phyloP scores from a whole-genome alignment of 2,329 filamentous ascomycete genomes.

The Acrocalymma vagum region DNA sequence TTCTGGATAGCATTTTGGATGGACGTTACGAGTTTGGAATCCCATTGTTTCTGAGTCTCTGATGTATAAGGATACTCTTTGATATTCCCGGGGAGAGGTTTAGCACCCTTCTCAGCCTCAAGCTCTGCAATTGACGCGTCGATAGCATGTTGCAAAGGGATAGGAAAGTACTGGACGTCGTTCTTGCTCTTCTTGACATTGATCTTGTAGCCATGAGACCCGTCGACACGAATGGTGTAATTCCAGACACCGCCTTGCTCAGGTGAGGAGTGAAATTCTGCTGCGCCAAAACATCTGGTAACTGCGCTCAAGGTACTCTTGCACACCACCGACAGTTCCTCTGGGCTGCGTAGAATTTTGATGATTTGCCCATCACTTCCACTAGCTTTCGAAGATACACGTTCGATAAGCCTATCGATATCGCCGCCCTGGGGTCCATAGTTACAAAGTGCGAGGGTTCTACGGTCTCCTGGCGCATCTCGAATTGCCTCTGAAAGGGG shows the following conservation, averaged over 20 bases:
- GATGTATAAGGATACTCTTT: conserved; percentile 79
- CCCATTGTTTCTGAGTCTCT: conserved; percentile 70
- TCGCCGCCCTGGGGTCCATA: conserved; percentile 71
- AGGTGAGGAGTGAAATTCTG: conserved; percentile 78
- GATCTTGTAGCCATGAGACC: conserved; percentile 70
- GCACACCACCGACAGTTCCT: conserved; percentile 67
- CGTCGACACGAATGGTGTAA: conserved; percentile 81
- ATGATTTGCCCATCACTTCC: conserved; percentile 63
- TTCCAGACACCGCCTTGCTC: conserved; percentile 77
- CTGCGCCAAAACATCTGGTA: conserved; percentile 75
- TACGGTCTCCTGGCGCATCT: conserved; percentile 62
- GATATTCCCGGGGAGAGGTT: conserved; percentile 45
- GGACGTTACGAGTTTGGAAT: conserved; percentile 67
- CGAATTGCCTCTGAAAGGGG: conserved; percentile 69
- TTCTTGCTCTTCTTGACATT: conserved; percentile 70
- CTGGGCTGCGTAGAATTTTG: conserved; percentile 59
- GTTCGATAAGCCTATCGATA: conserved; percentile 73
- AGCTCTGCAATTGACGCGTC: conserved; percentile 73
- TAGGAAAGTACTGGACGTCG: conserved; percentile 75
- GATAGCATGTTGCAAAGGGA: conserved; percentile 80
- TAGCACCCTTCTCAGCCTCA: conserved; percentile 59
- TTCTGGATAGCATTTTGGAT: conserved; percentile 77
- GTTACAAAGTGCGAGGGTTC: conserved; percentile 79
- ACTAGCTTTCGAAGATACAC: conserved; percentile 63
- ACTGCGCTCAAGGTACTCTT: conserved; percentile 64